These are phyloP conservation scores for Brassica napus DNA, from an alignment of 345 rosid species.

Conservation along the genomic window Da-Ae NC_063435.1:11685501-11686000, in stretches of 20 bases:
- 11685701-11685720: slow-evolving; percentile 78
- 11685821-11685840: slow-evolving; percentile 58
- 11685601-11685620: background rate
- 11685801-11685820: slow-evolving; percentile 78
- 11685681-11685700: slow-evolving; percentile 75
- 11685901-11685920: slow-evolving; percentile 92
- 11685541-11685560: slow-evolving; percentile 3
- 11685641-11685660: slow-evolving; percentile 97
- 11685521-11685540: slow-evolving; percentile 58
- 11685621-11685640: slow-evolving; percentile 82
- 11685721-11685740: slow-evolving; percentile 76
- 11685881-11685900: slow-evolving; percentile 45
- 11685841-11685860: background rate
- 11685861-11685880: background rate
- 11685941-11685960: slow-evolving; percentile 67
- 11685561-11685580: slow-evolving; percentile 1
- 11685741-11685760: slow-evolving; percentile 81
- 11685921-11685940: slow-evolving; percentile 64
- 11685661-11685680: slow-evolving; percentile 81
- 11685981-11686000: slow-evolving; percentile 88
- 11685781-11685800: slow-evolving; percentile 96
- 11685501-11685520: slow-evolving; percentile 63
- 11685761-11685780: slow-evolving; percentile 87
- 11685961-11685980: slow-evolving; percentile 86
- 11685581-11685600: background rate